Evolutionary conservation across 108 stramenopile genomes (phyloP), one percentile per base, ranked within the genome.

Genomic region (Discostella stelligeroides): DNA sequence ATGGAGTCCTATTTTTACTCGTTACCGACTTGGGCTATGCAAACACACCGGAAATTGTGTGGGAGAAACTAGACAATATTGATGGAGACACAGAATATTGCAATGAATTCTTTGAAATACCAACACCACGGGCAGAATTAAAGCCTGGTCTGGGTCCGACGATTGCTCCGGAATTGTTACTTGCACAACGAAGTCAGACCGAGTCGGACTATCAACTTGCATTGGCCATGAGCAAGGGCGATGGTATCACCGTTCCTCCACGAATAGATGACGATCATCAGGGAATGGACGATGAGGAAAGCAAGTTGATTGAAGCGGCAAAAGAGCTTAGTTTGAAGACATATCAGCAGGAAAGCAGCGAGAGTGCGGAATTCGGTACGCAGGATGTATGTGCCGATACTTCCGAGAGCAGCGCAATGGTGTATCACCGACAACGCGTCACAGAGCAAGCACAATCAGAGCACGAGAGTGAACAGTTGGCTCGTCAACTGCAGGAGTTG

Each of bases 11-110:
- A 21, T 96, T 87, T 53, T 66, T 95, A n/a, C 75, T 98, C 12
- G 94, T 95, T n/a, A 98, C 97, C 11, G 97, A 98, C 73, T 67
- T 95, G 48, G 97, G 97, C 43, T 98, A 95, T 75, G 83, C 86
- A 63, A 74, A 89, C 60, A 79, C 90, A n/a, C 76, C 82, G 6
- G 81, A 73, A 28, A 83, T 98, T 25, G 83, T 96, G 0, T 98
- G 95, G 95, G 97, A 98, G 82, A 84, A 83, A 55, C 60, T 97
- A 11, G 94, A 95, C 80, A 84, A 75, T 12, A 91, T 97, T 48
- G 86, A 92, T 69, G 96, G 96, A 0, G 89, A 94, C 63, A 96
- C 93, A 8, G 92, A 92, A 15, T 87, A 88, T 62, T 79, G 83
- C 27, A 70, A 81, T 61, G 82, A 60, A 37, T 47, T 53, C 17